Percentiles rank a stretch among this genome's conserved stretches.
phyloP scores from a whole-genome alignment of 352 stramenopile species.

The Globisporangium yorkense region DNA sequence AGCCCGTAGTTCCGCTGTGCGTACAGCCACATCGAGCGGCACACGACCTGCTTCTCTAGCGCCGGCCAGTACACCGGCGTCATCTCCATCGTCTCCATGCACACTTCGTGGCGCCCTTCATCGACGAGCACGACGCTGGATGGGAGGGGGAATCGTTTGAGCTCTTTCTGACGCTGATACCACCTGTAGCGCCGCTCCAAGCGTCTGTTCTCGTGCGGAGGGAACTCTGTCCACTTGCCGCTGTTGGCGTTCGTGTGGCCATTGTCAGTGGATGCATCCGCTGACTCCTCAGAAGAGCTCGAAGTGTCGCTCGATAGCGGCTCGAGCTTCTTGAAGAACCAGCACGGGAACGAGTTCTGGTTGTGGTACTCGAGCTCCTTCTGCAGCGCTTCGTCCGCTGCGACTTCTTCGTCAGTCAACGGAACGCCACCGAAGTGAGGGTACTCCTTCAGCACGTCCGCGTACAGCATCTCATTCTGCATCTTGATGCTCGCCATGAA shows the following conservation, averaged over 20 bases:
- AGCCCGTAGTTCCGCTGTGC: constrained; percentile 78
- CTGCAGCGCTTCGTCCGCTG: constrained; percentile 31
- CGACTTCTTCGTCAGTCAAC: constrained; percentile 31
- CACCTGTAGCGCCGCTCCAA: constrained; percentile 63
- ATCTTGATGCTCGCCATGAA: constrained; percentile 80
- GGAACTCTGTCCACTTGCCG: constrained; percentile 75
- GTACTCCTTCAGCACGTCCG: constrained; percentile 50
- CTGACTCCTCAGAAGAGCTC: neutral
- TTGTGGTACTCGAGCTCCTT: constrained; percentile 46
- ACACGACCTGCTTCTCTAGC: constrained; percentile 61
- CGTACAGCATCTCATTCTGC: constrained; percentile 83
- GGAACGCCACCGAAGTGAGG: constrained; percentile 43
- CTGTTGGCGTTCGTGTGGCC: constrained; percentile 6
- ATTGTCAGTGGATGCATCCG: neutral
- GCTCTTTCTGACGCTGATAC: constrained; percentile 50
- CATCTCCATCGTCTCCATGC: constrained; percentile 73
- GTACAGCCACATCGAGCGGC: constrained; percentile 75
- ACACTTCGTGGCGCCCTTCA: constrained; percentile 77
- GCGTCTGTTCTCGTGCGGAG: constrained; percentile 59
- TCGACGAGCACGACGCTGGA: constrained; percentile 69
- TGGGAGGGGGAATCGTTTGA: constrained; percentile 28
- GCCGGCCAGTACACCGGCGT: constrained; percentile 74
- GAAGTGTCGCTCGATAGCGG: neutral
- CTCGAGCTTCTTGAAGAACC: constrained; percentile 76
- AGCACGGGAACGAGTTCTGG: constrained; percentile 61